Evolutionary conservation across 106 monocot genomes (phyloP).

Genomic region (Triglochin maritima): DNA sequence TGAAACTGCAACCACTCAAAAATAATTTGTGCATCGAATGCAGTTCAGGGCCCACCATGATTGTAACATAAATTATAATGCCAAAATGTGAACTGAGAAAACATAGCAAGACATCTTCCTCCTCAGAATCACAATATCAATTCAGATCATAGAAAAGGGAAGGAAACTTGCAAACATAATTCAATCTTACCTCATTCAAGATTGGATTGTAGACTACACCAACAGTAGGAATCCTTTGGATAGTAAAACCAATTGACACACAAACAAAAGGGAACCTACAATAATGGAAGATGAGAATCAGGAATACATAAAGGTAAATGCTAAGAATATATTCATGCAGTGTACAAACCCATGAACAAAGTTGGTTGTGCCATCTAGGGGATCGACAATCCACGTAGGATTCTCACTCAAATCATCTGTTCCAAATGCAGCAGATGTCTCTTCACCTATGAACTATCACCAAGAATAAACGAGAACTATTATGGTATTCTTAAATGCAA

Average conservation of each 20-base stretch:
- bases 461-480: not conserved
- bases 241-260: conserved; percentile 96
- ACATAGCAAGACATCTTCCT: no score
- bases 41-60: no score
- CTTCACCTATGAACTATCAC: conserved; percentile 82
- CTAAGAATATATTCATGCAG: not conserved
- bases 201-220: conserved; percentile 97
- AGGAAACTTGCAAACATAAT: no score
- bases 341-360: conserved; percentile 83
- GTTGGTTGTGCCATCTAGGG: conserved; percentile 96
- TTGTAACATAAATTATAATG: no score
- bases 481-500: no score
- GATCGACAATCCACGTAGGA: conserved; percentile 98
- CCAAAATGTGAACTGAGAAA: no score
- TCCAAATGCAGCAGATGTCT: conserved; percentile 66
- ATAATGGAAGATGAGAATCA: conserved; percentile 1
- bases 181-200: conserved; percentile 51
- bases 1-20: no score
- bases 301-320: not conserved
- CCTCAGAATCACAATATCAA: no score
- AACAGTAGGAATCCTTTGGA: conserved; percentile 71
- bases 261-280: conserved; percentile 92
- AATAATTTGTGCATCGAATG: no score
- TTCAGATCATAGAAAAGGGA: no score
- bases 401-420: conserved; percentile 67